These are phyloP conservation scores for Tetrahymena borealis DNA, from an alignment of 73 alveolate genomes.

Conservation along the genomic window DNA sequence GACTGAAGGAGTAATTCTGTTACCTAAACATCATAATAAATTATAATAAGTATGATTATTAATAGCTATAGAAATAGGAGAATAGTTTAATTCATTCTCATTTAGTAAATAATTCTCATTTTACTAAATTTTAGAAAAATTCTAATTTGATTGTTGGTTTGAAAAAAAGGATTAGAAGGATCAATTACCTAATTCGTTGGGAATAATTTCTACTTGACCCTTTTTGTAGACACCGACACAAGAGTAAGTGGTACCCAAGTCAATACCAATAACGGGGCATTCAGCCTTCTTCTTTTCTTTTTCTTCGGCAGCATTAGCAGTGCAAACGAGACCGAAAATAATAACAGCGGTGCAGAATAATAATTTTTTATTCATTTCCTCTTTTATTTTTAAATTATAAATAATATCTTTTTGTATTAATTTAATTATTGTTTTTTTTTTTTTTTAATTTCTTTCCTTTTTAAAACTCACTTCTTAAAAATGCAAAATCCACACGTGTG, in stretches of 20 bases:
- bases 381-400: background rate
- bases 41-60: background rate
- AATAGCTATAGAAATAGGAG: background rate
- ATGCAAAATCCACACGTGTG: background rate
- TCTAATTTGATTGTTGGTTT: background rate
- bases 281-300: constrained; percentile 47
- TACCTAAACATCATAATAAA: constrained; percentile 24
- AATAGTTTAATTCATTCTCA: too few relatives aligned
- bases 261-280: constrained; percentile 95
- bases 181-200: constrained; percentile 67
- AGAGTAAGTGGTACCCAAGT: constrained; percentile 94
- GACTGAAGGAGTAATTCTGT: constrained; percentile 88
- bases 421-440: background rate
- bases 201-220: constrained; percentile 86
- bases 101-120: background rate
- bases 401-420: background rate
- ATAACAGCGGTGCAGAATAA: background rate
- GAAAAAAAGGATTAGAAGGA: background rate
- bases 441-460: background rate
- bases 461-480: background rate
- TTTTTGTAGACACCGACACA: constrained; percentile 87
- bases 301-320: constrained; percentile 7
- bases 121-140: background rate
- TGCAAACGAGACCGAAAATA: background rate
- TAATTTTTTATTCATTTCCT: background rate